These are phyloP conservation scores for Podospora conica DNA, from an alignment of 495 filamentous ascomycete species.

Conservation along the genomic window DNA sequence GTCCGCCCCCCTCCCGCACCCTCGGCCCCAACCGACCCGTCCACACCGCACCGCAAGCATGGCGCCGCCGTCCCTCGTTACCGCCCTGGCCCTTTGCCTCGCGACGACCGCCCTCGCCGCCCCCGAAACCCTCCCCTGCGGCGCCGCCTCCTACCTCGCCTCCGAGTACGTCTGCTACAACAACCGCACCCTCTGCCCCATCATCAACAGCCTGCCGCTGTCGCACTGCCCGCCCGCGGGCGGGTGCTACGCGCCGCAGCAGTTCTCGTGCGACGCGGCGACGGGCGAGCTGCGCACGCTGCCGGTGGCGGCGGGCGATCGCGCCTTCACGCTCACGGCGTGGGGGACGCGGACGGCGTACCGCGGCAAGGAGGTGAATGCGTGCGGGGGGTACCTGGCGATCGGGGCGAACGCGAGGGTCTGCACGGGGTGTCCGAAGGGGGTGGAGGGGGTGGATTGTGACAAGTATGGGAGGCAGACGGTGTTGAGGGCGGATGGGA, in stretches of 20 bases:
- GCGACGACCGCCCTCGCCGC: background rate
- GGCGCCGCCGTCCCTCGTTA: background rate
- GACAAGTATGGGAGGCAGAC: slow-evolving; percentile 3
- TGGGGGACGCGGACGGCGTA: slow-evolving; percentile 2
- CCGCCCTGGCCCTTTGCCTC: background rate
- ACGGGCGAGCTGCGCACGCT: background rate
- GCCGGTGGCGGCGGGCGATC: background rate
- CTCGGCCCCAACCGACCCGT: background rate
- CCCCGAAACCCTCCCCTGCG: background rate
- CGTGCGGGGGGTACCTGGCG: slow-evolving; percentile 14
- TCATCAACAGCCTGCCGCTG: slow-evolving; percentile 5
- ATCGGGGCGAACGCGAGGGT: slow-evolving; percentile 15
- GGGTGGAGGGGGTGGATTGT: slow-evolving; percentile 2
- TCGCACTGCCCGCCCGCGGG: slow-evolving; percentile 8
- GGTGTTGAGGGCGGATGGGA: slow-evolving; percentile 9
- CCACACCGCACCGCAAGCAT: background rate
- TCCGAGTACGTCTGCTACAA: slow-evolving; percentile 15
- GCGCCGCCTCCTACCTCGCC: slow-evolving; percentile 5
- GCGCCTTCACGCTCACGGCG: slow-evolving; percentile 3
- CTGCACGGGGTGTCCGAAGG: slow-evolving; percentile 6
- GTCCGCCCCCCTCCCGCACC: no score
- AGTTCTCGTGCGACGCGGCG: slow-evolving; percentile 1
- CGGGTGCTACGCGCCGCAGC: slow-evolving; percentile 11
- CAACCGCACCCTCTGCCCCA: slow-evolving; percentile 13
- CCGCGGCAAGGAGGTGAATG: slow-evolving; percentile 2